Base-by-base conservation (phyloP, 2,329 filamentous ascomycete species). In the Lachnellula cervina region DNA sequence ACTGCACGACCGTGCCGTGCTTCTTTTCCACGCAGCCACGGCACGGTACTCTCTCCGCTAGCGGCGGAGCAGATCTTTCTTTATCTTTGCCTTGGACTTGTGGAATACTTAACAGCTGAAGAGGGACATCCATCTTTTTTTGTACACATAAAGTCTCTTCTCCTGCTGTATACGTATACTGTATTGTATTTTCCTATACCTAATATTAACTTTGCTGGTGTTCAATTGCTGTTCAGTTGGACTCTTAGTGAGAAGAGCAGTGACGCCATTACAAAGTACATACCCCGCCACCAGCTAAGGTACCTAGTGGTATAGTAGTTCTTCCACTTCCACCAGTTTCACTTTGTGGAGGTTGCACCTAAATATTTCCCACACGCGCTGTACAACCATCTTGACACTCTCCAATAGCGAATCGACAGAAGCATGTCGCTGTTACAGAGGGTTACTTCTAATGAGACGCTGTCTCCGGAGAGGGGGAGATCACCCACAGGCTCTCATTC, bases 401-500 rank as follows among this genome's bases (percentile, higher is more conserved):
- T 11, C 9, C 28, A 32, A 32, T 32, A 32, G 28, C 28, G 28
- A 11, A 32, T 23, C 42, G 9, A 11, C 7, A 19, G n/a, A 11
- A 23, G 42, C 13, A 66, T 66, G 64, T 65, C 64, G 23, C 56
- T 66, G 17, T 57, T 63, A 17, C 57, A 64, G 42, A 49, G 64
- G 57, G 64, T 66, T 11, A 62, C 64, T 6, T 66, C 63, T 8
- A 60, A 63, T 42, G 64, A 66, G 50, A 60, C 62, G 6, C 55
- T 66, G 4, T 59, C 59, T 19, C 63, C 60, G 2, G 62, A 64
- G 49, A 54, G 63, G 47, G 59, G 62, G 40, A 55, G 58, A 17
- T 63, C 60, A 19, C 64, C 62, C 5, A 50, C 51, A 16, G 59
- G 53, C 13, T 53, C 51, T 14, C 42, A 57, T 16, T 45, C 38